Conservation (phyloP, 2,329 filamentous ascomycete genomes). For the Curvularia sp. region DNA sequence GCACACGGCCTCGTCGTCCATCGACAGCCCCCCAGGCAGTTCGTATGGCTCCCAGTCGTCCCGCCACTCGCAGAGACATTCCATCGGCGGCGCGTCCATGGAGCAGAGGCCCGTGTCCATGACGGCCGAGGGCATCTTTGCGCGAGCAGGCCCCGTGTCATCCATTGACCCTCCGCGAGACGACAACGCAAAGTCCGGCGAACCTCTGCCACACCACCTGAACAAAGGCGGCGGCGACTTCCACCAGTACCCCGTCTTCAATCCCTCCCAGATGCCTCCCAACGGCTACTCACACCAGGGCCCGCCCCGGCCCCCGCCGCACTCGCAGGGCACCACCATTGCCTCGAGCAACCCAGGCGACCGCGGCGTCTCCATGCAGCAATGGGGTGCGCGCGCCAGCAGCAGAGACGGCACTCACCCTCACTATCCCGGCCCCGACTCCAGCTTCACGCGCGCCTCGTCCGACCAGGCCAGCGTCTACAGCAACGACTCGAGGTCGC, state of each 20-base stretch:
- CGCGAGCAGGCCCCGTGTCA: slow-evolving; percentile 82
- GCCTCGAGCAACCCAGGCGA: slow-evolving; percentile 74
- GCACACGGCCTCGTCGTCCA: slow-evolving; percentile 62
- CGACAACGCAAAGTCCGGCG: slow-evolving; percentile 72
- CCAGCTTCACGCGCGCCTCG: slow-evolving; percentile 62
- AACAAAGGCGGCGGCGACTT: slow-evolving; percentile 80
- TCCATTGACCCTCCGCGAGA: slow-evolving; percentile 83
- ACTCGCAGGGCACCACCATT: slow-evolving; percentile 64
- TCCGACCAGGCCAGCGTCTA: slow-evolving; percentile 71
- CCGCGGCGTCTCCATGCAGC: slow-evolving; percentile 73
- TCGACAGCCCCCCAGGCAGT: slow-evolving; percentile 67
- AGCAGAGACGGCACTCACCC: slow-evolving; percentile 36
- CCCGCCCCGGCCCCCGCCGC: slow-evolving; percentile 66
- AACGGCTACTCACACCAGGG: slow-evolving; percentile 59
- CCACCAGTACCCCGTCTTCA: slow-evolving; percentile 85
- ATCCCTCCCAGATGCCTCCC: slow-evolving; percentile 60
- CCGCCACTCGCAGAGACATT: slow-evolving; percentile 64
- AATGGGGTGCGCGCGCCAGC: slow-evolving; percentile 66
- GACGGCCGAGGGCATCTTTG: slow-evolving; percentile 70
- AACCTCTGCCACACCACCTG: slow-evolving; percentile 81
- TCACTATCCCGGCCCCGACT: slow-evolving; percentile 41
- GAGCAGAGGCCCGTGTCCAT: slow-evolving; percentile 68
- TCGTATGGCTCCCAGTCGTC: slow-evolving; percentile 72
- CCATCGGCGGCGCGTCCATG: slow-evolving; percentile 63
- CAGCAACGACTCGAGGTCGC: slow-evolving; percentile 66